Evolutionary conservation across 2,329 filamentous ascomycete genomes (phyloP), one percentile per base, ranked within the genome.

Genomic region (Colletotrichum somersetense): DNA sequence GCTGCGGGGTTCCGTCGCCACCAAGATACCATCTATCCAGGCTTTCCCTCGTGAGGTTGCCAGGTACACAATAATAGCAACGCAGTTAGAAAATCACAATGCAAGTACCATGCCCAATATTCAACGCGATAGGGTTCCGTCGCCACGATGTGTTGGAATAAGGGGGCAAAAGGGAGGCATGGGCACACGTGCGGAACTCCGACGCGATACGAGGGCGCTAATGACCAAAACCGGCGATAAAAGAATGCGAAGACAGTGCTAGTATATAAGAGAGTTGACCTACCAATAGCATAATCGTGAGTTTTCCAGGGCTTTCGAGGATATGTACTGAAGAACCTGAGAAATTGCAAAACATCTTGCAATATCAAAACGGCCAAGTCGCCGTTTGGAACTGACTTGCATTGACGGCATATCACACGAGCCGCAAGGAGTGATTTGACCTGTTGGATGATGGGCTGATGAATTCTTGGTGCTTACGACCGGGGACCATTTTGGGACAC

Each of bases 401-500:
- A 12, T 23, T 16, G 57, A 26, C 18, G 23, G 44, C 14, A 52
- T 16, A n/a, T 2, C 7, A 44, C 16, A 26, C 44, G 44, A 62
- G 33, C 59, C 20, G 44, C 44, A 20, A 14, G 14, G n/a, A 18
- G 30, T 18, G 33, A 38, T 12, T n/a, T 35, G 58, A 1, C 59
- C n/a, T 14, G 23, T 26, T 23, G 30, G 30, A 30, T 11, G 55
- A 38, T 6, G 55, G 14, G n/a, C 6, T 30, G 35, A 20, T 20
- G 59, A 52, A 40, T 30, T 33, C 46, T 23, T 44, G 16, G n/a
- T n/a, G 33, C 59, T 62, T 62, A 26, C 23, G n/a, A 12, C 1
- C 33, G 10, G 46, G 30, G 5, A 14, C 18, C 62, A 58, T 59
- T 53, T 46, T 53, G 57, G 66, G 52, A 69, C 35, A 42, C 44